These are phyloP conservation scores for Malania oleifera DNA, from an alignment of 164 flowering plant species.

Conservation along the genomic window DNA sequence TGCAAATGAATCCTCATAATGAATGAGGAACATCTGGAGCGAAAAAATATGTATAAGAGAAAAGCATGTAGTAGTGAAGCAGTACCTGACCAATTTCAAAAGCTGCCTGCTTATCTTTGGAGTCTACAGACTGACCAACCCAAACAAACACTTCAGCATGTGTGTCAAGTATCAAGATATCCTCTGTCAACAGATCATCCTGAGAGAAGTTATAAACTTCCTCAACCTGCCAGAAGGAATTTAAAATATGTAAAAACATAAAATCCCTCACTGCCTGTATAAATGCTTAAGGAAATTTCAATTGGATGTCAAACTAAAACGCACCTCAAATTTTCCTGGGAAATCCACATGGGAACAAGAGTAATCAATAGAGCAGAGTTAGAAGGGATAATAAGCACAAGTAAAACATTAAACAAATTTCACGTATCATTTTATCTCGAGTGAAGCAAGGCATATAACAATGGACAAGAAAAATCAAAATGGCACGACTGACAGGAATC, in stretches of 20 bases:
- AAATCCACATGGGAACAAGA: slow-evolving; percentile 27
- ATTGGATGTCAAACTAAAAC: slow-evolving; percentile 8
- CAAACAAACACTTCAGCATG: slow-evolving; percentile 97
- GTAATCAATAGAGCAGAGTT: slow-evolving; percentile 17
- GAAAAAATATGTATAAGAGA: background rate
- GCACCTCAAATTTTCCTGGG: slow-evolving; percentile 94
- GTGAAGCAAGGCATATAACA: background rate
- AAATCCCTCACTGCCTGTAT: slow-evolving; percentile 3
- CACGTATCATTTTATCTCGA: background rate
- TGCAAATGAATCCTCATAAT: slow-evolving; percentile 30
- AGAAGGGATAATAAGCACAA: slow-evolving; percentile 18
- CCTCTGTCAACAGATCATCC: slow-evolving; percentile 97
- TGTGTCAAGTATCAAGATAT: slow-evolving; percentile 85
- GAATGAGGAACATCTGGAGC: slow-evolving; percentile 3
- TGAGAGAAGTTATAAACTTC: slow-evolving; percentile 91
- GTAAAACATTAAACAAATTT: background rate
- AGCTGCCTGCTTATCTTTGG: slow-evolving; percentile 83
- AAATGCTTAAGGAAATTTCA: slow-evolving; percentile 2
- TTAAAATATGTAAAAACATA: background rate
- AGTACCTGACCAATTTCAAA: slow-evolving; percentile 92
- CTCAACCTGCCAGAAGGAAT: slow-evolving; percentile 49
- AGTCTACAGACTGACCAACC: slow-evolving; percentile 87
- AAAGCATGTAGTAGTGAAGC: background rate
- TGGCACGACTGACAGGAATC: background rate
- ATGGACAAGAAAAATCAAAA: background rate